phyloP scores from a whole-genome alignment of 305 asterid genomes.

The Striga hermonthica region DNA sequence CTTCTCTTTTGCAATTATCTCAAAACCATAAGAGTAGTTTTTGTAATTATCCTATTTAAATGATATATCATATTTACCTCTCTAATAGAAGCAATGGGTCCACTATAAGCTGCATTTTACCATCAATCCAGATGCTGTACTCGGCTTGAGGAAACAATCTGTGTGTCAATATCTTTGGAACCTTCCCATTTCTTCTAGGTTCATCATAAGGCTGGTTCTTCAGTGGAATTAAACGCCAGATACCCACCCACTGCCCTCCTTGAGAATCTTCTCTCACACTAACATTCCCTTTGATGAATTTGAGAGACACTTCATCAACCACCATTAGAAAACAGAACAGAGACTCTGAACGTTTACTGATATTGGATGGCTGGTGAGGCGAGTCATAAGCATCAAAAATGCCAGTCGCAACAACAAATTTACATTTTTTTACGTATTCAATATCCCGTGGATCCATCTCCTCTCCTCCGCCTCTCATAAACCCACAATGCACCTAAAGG shows the following conservation, averaged over 20 bases:
- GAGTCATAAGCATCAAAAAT: slow-evolving; percentile 90
- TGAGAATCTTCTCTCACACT: slow-evolving; percentile 62
- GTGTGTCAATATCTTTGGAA: slow-evolving; percentile 93
- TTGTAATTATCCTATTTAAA: not conserved
- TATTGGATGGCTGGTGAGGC: slow-evolving; percentile 88
- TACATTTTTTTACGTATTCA: slow-evolving; percentile 65
- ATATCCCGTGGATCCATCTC: slow-evolving; percentile 71
- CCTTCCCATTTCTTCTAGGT: slow-evolving; percentile 97
- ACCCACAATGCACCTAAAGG: slow-evolving; percentile 90
- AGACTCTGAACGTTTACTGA: slow-evolving; percentile 62
- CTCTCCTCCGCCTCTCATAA: slow-evolving; percentile 82
- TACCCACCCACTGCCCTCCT: slow-evolving; percentile 87
- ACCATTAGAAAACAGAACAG: slow-evolving; percentile 93
- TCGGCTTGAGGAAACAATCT: slow-evolving; percentile 85
- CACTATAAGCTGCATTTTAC: slow-evolving; percentile 96
- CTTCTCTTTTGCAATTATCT: not conserved
- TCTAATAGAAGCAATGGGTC: slow-evolving; percentile 91
- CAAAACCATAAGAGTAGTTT: not conserved
- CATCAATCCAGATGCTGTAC: slow-evolving; percentile 98
- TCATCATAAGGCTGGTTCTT: slow-evolving; percentile 92
- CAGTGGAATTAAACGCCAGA: slow-evolving; percentile 85
- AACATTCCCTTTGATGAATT: slow-evolving; percentile 63
- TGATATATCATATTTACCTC: slow-evolving; percentile 50
- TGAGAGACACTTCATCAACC: slow-evolving; percentile 81
- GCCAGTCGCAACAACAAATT: slow-evolving; percentile 90